Percentiles rank a stretch among this genome's conserved stretches.
phyloP scores from a whole-genome alignment of 116 monocot species.

The Phalaenopsis hybrid region DNA sequence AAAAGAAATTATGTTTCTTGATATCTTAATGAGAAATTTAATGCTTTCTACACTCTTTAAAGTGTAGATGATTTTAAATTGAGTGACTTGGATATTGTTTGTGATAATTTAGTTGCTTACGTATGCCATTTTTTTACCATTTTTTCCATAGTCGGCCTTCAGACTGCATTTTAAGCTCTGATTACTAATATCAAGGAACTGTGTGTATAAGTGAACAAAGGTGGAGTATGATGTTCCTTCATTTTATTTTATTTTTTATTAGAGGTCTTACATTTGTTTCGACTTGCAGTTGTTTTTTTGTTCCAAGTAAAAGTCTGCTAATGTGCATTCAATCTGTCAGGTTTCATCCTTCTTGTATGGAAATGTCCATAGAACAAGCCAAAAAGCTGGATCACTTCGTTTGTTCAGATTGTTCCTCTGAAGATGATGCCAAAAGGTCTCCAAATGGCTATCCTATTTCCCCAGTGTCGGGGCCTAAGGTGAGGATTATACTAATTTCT shows the following conservation, averaged over 20 bases:
- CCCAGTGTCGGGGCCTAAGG: conserved; percentile 29
- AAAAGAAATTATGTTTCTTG: too few relatives aligned
- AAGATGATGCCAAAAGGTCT: conserved; percentile 34
- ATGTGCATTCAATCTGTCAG: conserved; percentile 16
- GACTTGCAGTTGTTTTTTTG: not conserved
- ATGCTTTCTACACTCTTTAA: too few relatives aligned
- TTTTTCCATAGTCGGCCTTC: not conserved
- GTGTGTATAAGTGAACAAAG: not conserved
- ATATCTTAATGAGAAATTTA: too few relatives aligned
- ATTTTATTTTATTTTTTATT: not conserved
- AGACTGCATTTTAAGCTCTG: not conserved
- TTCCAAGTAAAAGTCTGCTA: not conserved
- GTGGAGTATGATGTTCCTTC: not conserved
- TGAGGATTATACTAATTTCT: conserved; percentile 6
- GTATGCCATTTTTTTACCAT: not conserved
- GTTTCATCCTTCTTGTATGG: conserved; percentile 78
- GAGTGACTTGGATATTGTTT: not conserved
- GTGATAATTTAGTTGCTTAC: not conserved
- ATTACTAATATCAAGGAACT: not conserved
- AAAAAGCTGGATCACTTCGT: conserved; percentile 65
- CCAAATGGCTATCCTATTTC: conserved; percentile 33
- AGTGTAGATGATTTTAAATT: too few relatives aligned
- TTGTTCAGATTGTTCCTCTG: conserved; percentile 61
- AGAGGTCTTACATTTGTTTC: not conserved
- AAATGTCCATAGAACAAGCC: conserved; percentile 70